phyloP scores from a whole-genome alignment of 345 rosid species.

The Eucalyptus decipiens region DNA sequence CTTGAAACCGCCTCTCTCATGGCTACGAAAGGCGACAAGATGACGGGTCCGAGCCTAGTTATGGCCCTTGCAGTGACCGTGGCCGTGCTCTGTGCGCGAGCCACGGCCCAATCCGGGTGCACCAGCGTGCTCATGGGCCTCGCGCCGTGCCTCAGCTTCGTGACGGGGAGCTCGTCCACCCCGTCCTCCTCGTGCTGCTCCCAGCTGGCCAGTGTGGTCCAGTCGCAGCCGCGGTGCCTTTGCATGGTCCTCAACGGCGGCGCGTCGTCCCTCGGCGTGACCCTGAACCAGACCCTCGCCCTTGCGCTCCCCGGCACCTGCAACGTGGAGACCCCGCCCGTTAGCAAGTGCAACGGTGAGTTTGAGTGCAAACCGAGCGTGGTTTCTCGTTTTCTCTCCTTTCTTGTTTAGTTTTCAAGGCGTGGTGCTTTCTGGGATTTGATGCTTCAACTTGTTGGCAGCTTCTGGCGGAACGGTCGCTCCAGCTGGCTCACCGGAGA shows the following conservation, averaged over 20 bases:
- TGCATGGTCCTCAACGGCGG: conserved; percentile 26
- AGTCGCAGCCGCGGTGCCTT: conserved; percentile 37
- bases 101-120: conserved; percentile 31
- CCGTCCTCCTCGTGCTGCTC: conserved; percentile 53
- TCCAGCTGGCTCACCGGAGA: not conserved
- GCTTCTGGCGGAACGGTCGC: not conserved
- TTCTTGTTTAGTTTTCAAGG: not conserved
- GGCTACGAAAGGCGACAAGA: not conserved
- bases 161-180: conserved; percentile 23
- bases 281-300: conserved; percentile 38
- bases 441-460: not conserved
- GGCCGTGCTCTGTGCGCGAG: conserved; percentile 6
- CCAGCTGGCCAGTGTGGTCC: conserved; percentile 31
- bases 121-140: conserved; percentile 19
- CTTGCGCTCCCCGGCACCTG: conserved; percentile 37
- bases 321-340: conserved; percentile 40
- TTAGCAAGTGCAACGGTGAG: conserved; percentile 35
- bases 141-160: conserved; percentile 30
- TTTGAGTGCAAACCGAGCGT: not conserved
- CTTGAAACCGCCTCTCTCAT: not conserved
- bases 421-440: not conserved
- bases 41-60: not conserved
- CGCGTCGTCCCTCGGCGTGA: conserved; percentile 25
- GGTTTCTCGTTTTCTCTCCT: not conserved
- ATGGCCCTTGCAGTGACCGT: not conserved